A percentile compares a stretch with the other conserved stretches of the same genome.
These are phyloP conservation scores for Claviceps spartinae DNA, from an alignment of 2,329 filamentous ascomycete species.

Conservation along the genomic window DNA sequence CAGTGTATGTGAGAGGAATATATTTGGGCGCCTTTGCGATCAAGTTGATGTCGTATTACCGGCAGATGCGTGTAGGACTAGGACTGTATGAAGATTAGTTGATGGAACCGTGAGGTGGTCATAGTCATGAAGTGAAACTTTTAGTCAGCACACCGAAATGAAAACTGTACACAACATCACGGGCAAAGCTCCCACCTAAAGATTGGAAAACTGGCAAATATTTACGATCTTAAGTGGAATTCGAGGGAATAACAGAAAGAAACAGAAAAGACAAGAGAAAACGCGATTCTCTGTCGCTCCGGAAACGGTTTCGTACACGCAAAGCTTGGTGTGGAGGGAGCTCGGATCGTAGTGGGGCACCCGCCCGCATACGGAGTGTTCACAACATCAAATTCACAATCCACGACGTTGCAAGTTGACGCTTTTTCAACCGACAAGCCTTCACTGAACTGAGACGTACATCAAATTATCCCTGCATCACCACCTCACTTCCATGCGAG, in stretches of 20 bases:
- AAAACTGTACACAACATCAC: neutral
- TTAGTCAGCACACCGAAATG: slow-evolving; percentile 1
- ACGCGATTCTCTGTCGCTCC: too few relatives aligned
- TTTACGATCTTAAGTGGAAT: too few relatives aligned
- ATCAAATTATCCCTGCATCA: too few relatives aligned
- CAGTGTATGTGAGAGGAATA: too few relatives aligned
- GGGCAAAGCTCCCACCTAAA: neutral
- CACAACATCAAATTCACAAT: too few relatives aligned
- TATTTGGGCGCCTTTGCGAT: neutral
- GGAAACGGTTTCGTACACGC: neutral
- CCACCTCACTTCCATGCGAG: too few relatives aligned
- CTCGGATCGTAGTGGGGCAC: neutral
- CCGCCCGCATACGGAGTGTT: neutral
- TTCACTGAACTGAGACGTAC: neutral
- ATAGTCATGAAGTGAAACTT: neutral
- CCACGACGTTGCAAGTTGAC: too few relatives aligned
- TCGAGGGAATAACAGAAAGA: neutral
- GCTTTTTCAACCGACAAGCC: neutral
- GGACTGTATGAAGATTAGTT: too few relatives aligned
- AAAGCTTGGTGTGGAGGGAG: neutral
- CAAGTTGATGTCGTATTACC: neutral
- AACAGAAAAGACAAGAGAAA: neutral
- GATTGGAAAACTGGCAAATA: neutral
- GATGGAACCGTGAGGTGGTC: neutral
- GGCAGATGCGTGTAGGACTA: neutral